Evolutionary conservation across 2,329 filamentous ascomycete genomes (phyloP).

Genomic region (Dactylellina parvicollis): DNA sequence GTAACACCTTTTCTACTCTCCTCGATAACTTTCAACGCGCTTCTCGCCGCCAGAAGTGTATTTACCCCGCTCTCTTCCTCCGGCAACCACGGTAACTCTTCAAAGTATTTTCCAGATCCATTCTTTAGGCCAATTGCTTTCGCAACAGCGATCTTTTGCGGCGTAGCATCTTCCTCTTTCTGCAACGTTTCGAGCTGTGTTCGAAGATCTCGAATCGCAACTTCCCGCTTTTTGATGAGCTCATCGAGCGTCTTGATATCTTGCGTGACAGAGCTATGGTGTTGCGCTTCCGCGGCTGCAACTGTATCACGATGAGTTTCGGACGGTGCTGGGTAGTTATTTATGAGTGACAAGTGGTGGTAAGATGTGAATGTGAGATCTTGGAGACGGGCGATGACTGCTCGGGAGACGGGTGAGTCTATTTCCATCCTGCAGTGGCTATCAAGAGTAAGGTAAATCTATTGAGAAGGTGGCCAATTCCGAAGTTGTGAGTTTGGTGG

Average conservation of each 20-base stretch:
- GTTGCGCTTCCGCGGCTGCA: conserved; percentile 29
- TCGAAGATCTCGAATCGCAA: conserved; percentile 24
- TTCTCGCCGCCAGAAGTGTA: conserved; percentile 33
- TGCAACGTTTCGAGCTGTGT: conserved; percentile 22
- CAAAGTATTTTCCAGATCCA: conserved; percentile 32
- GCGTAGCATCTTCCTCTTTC: conserved; percentile 34
- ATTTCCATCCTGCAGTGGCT: conserved; percentile 20
- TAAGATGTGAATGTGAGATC: conserved; percentile 20
- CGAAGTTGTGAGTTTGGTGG: too few species aligned
- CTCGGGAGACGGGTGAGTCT: conserved; percentile 19
- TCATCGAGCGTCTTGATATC: conserved; percentile 32
- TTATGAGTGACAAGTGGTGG: conserved; percentile 29
- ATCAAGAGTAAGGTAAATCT: too few species aligned
- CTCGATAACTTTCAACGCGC: conserved; percentile 38
- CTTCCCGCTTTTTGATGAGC: conserved; percentile 44
- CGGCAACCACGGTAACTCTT: conserved; percentile 39
- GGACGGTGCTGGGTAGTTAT: conserved; percentile 32
- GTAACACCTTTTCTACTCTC: conserved; percentile 34
- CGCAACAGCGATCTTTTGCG: conserved; percentile 26
- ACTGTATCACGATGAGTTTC: conserved; percentile 44
- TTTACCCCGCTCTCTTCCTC: conserved; percentile 43
- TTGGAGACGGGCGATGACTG: conserved; percentile 41
- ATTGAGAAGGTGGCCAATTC: too few species aligned
- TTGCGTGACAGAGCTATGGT: conserved; percentile 31
- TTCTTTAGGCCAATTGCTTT: conserved; percentile 31